phyloP scores from a whole-genome alignment of 192 early-diverging fungal species.

The Backusella sp. region DNA sequence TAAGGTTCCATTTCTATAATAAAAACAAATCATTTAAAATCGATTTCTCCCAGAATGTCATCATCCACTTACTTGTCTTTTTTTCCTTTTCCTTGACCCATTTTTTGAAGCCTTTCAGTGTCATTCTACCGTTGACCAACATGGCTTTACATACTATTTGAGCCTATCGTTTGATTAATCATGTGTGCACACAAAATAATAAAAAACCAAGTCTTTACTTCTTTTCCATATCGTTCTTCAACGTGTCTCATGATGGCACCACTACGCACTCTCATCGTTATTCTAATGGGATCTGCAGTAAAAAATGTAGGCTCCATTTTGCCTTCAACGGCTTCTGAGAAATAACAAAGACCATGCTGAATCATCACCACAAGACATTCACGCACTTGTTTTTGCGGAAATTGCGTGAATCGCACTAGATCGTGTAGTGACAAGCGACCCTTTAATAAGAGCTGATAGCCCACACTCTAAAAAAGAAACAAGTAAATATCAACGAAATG shows the following conservation, averaged over 20 bases:
- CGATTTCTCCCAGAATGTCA: not conserved
- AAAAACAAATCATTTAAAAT: not conserved
- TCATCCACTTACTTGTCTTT: conserved; percentile 8
- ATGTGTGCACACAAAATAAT: not conserved
- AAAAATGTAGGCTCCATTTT: conserved; percentile 69
- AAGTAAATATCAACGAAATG: not conserved
- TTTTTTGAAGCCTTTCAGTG: conserved; percentile 16
- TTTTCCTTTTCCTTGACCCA: conserved; percentile 17
- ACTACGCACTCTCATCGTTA: conserved; percentile 59
- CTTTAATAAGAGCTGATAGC: conserved; percentile 52
- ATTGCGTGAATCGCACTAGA: conserved; percentile 49
- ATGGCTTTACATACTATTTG: conserved; percentile 16
- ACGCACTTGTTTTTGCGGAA: conserved; percentile 54
- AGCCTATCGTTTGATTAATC: conserved; percentile 12
- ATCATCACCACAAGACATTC: conserved; percentile 81
- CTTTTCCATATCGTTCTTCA: conserved; percentile 55
- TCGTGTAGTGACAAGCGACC: conserved; percentile 66
- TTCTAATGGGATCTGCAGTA: conserved; percentile 47
- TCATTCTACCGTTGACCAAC: conserved; percentile 30
- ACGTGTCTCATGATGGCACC: conserved; percentile 54
- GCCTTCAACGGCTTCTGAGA: conserved; percentile 63
- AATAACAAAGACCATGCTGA: conserved; percentile 80
- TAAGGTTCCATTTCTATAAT: conserved; percentile 22
- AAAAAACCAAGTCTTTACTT: conserved; percentile 32
- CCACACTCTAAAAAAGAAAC: conserved; percentile 52